phyloP scores from a whole-genome alignment of 257 asterid species.

The Buddleja alternifolia region DNA sequence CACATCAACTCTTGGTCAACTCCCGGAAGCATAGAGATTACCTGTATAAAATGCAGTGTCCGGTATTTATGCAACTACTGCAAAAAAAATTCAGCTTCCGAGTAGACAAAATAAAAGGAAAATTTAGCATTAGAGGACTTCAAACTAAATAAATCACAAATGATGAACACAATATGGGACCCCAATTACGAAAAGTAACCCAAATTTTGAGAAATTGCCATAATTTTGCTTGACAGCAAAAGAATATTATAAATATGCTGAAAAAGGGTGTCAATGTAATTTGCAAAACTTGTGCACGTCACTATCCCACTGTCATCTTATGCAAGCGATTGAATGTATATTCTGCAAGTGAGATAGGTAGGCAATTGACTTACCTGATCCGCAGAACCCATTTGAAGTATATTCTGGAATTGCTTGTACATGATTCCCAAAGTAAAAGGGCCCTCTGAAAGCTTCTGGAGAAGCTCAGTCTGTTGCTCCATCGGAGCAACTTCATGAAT shows the following conservation, averaged over 20 bases:
- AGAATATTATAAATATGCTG: no score
- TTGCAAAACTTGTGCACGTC: no score
- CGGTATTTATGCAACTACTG: constrained; percentile 8
- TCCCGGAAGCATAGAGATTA: constrained; percentile 96
- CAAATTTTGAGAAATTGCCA: no score
- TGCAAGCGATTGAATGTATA: no score
- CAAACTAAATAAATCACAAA: no score
- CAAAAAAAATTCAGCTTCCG: background rate
- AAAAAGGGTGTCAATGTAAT: no score
- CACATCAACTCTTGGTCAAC: constrained; percentile 92
- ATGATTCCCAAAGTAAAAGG: constrained; percentile 84
- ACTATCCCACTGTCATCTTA: no score
- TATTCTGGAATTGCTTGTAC: constrained; percentile 90
- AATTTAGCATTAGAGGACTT: background rate
- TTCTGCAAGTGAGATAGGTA: constrained; percentile 17
- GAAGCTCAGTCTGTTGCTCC: constrained; percentile 99
- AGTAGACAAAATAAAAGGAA: background rate
- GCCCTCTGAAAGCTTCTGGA: constrained; percentile 94
- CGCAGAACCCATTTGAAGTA: constrained; percentile 92
- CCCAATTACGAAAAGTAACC: no score
- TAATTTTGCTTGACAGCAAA: no score
- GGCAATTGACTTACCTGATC: constrained; percentile 70
- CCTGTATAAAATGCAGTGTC: constrained; percentile 45
- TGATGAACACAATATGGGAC: no score
- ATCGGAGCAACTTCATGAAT: constrained; percentile 93